phyloP scores from a whole-genome alignment of 2,329 filamentous ascomycete species.

The Nothopassalora personata region DNA sequence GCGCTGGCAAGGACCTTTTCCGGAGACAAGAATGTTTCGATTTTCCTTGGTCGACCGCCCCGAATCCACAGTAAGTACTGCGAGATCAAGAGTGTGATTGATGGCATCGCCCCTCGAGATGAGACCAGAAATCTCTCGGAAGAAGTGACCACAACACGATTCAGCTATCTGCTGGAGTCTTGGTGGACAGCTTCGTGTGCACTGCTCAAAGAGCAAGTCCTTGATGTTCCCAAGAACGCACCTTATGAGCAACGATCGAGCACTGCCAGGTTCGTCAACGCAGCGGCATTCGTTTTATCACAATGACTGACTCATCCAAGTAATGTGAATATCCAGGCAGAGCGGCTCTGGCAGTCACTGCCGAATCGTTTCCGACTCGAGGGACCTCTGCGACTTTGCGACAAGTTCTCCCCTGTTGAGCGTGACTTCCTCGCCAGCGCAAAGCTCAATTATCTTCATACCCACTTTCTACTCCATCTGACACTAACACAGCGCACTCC shows the following conservation, averaged over 20 bases:
- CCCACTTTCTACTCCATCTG: slow-evolving; percentile 30
- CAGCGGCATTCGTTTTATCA: background rate
- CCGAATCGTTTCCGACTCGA: slow-evolving; percentile 22
- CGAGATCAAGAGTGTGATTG: slow-evolving; percentile 27
- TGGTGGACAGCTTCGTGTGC: slow-evolving; percentile 32
- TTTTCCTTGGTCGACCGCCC: slow-evolving; percentile 48
- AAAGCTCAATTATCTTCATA: slow-evolving; percentile 33
- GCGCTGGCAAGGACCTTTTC: slow-evolving; percentile 43
- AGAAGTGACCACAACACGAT: background rate
- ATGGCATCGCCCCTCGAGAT: background rate
- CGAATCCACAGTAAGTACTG: slow-evolving; percentile 43
- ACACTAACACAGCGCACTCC: slow-evolving; percentile 20
- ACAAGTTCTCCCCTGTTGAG: slow-evolving; percentile 15
- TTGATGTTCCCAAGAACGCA: slow-evolving; percentile 27
- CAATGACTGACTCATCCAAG: background rate
- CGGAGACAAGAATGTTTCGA: slow-evolving; percentile 45
- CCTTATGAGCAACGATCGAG: slow-evolving; percentile 8
- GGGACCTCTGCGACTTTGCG: slow-evolving; percentile 7
- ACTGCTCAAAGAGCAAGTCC: slow-evolving; percentile 31
- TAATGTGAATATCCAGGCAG: slow-evolving; percentile 3
- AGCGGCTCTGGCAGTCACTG: slow-evolving; percentile 26
- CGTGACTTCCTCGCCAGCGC: slow-evolving; percentile 32
- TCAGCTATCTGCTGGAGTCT: slow-evolving; percentile 27
- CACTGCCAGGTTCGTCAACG: slow-evolving; percentile 6
- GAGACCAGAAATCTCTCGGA: too few relatives aligned